These are phyloP conservation scores for Phytopythium cucurbitacearum DNA, from an alignment of 352 stramenopile species.

Conservation along the genomic window DNA sequence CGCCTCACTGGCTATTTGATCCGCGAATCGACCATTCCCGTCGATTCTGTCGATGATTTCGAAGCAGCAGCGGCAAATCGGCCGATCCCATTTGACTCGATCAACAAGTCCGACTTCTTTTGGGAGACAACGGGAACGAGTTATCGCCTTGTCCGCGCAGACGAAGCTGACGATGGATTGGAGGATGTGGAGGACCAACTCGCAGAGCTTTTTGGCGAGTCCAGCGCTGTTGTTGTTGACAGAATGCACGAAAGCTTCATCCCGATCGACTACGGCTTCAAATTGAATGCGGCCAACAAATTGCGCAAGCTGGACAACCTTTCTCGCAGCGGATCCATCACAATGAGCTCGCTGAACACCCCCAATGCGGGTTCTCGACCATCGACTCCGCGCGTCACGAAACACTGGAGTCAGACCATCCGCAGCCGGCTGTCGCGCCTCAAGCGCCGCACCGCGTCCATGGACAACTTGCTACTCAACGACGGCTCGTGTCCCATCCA, in stretches of 20 bases:
- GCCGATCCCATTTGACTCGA: slow-evolving; percentile 25
- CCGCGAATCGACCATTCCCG: slow-evolving; percentile 11
- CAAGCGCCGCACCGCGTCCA: slow-evolving; percentile 59
- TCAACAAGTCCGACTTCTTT: slow-evolving; percentile 49
- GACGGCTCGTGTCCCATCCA: slow-evolving; percentile 75
- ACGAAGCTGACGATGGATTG: slow-evolving; percentile 11
- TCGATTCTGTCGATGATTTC: slow-evolving; percentile 10
- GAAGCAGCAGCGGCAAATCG: slow-evolving; percentile 4
- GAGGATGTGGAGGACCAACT: slow-evolving; percentile 19
- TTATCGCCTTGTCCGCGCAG: slow-evolving; percentile 32
- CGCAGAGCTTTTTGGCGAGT: slow-evolving; percentile 23
- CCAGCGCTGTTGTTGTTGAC: slow-evolving; percentile 17
- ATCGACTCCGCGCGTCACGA: slow-evolving; percentile 25
- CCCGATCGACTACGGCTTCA: slow-evolving; percentile 44
- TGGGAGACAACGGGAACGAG: slow-evolving; percentile 57
- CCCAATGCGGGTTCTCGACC: slow-evolving; percentile 2
- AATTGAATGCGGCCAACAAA: slow-evolving; percentile 15
- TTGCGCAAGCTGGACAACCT: slow-evolving; percentile 13
- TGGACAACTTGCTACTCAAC: slow-evolving; percentile 69
- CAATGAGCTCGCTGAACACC: slow-evolving; percentile 10
- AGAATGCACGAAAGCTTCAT: slow-evolving; percentile 49
- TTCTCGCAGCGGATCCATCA: slow-evolving; percentile 14
- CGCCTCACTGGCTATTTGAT: slow-evolving; percentile 54
- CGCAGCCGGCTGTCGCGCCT: slow-evolving; percentile 44
- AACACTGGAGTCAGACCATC: slow-evolving; percentile 51